Conservation (phyloP, 257 asterid genomes). For the Plectranthus barbatus region DNA sequence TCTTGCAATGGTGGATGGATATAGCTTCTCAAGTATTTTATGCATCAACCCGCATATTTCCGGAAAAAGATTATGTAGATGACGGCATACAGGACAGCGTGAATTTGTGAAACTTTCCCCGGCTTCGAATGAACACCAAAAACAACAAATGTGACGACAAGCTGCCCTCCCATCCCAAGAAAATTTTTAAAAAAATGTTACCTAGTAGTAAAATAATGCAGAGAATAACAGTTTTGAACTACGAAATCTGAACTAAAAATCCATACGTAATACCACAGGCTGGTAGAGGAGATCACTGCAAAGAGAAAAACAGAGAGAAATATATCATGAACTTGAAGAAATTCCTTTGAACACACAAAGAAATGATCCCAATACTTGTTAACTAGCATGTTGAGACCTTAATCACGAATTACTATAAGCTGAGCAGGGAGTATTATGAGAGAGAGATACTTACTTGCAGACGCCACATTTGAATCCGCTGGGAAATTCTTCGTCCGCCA, state of each 20-base stretch:
- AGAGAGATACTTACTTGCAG: constrained; percentile 41
- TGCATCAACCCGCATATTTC: constrained; percentile 45
- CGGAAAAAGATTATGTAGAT: constrained; percentile 49
- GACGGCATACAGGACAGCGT: constrained; percentile 54
- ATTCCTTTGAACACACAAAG: no score
- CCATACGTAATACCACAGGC: constrained; percentile 60
- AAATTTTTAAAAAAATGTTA: neutral
- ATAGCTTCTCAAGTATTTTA: constrained; percentile 39
- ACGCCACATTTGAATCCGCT: constrained; percentile 59
- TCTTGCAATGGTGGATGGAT: constrained; percentile 38
- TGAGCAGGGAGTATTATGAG: no score
- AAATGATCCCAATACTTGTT: no score
- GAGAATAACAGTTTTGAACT: neutral
- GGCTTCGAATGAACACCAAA: constrained; percentile 53
- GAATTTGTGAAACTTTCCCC: constrained; percentile 33
- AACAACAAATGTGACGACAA: constrained; percentile 70
- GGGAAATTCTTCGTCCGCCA: constrained; percentile 33
- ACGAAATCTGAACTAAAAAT: neutral
- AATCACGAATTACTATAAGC: no score
- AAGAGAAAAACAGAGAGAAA: neutral
- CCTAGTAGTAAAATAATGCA: neutral
- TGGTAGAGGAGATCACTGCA: constrained; percentile 63
- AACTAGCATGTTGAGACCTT: no score
- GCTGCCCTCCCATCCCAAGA: constrained; percentile 8
- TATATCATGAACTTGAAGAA: no score